Base-by-base conservation (phyloP, 1,284 basidiomycete species). In the Takashimella koratensis region DNA sequence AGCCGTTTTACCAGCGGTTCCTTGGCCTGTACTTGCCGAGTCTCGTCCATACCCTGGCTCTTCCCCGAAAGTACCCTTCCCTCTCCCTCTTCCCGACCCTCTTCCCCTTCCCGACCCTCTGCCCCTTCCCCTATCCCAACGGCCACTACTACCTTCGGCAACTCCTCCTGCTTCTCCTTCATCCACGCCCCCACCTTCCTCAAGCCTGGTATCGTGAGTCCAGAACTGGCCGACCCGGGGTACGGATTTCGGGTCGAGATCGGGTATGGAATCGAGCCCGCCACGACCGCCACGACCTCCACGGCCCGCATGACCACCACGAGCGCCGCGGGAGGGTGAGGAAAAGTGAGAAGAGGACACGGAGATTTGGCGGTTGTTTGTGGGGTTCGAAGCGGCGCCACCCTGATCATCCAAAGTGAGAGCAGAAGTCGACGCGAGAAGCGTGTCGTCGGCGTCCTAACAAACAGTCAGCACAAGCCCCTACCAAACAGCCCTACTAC, bases 141-240 rank as follows among this genome's bases (percentile, higher is more conserved):
- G 21, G 22, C 2, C 12, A 8, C n/a, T 47, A 26, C 21, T 21
- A 16, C 12, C 36, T 36, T n/a, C 87, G 87, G 88, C 51, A 86
- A 90, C 6, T 81, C 84, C 77, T 85, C 88, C 54, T 88, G 76
- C 72, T 83, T 86, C 54, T 85, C 84, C 77, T 84, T 87, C 76
- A 84, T 87, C 71, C 86, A 76, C 58, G 86, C 49, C 40, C 8
- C 66, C 69, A 4, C 52, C 45, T 4, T 63, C 60, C 50, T 62
- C 62, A 23, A 63, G 77, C 46, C 90, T 84, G 71, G 93, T 89
- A 70, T 93, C 90, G 67, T 93, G 91, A 6, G 87, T 86, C 90
- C 89, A 94, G 67, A 93, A 94, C 58, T 86, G 85, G 56, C 90
- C 90, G 12, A 91, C 86, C 23, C 84, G 86, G 21, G 90, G 90